Base-by-base conservation (phyloP, 192 early-diverging fungal species). In the Paraglomus brasilianum region DNA sequence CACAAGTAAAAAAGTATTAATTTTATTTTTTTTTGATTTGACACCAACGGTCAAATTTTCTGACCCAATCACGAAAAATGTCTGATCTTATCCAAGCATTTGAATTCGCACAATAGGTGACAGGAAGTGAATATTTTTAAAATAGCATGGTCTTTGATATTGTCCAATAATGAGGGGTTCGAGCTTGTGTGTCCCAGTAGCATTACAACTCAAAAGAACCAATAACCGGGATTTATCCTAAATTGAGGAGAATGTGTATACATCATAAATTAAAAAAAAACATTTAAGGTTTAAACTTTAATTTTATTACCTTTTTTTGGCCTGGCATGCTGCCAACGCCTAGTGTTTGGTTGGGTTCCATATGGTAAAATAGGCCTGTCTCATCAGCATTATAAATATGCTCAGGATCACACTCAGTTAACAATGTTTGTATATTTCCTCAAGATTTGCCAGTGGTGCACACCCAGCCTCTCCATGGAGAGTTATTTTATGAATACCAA, bases 21-120 rank as follows among this genome's bases (percentile, higher is more conserved):
- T n/a, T 40, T 24, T 69, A 55, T 69, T 39, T 13, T n/a, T 69
- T 24, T 5, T 46, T 24, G 36, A 10, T 44, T 40, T 5, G 0
- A 69, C 36, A 69, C 42, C 41, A 55, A 10, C 42, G 17, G 55
- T 69, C 50, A 69, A 57, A 51, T 13, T 49, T 13, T 30, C 55
- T 50, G 19, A 69, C 50, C 66, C 51, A 69, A 40, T 55, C 51
- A 55, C 51, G 19, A 57, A 69, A 69, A 15, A 69, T 55, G 19
- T 69, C 66, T 57, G 48, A 66, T 3, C 21, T 36, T 24, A 66
- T 66, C 5, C 5, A 66, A 38, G 36, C 66, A 2, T 52, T 52
- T 8, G 50, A 55, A 39, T 69, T 69, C 11, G 50, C 44, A 55
- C 19, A n/a, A 38, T 69, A 69, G 4, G 17, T 56, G 14, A 69